Conservation (phyloP, 2,329 filamentous ascomycete genomes). For the Pseudocercospora eumusae region DNA sequence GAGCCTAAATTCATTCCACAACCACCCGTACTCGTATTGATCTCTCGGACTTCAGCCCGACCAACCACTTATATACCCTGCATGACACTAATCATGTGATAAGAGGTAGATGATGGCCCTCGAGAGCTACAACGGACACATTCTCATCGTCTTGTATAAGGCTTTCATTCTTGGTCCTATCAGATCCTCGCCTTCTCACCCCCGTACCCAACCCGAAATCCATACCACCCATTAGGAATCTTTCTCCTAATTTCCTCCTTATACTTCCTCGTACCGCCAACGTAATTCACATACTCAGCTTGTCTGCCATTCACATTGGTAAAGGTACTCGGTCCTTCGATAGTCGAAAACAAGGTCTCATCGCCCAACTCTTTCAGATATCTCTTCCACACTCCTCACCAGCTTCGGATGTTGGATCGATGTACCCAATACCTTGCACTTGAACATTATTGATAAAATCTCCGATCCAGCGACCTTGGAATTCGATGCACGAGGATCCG, state of each 20-base stretch:
- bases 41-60: background rate
- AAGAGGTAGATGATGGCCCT: background rate
- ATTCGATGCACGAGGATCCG: background rate
- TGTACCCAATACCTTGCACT: background rate
- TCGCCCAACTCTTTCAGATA: background rate
- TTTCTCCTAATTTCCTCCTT: background rate
- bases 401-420: background rate
- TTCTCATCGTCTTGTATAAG: background rate
- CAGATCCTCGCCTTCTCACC: background rate
- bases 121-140: background rate
- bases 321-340: background rate
- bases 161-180: background rate
- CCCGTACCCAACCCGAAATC: background rate
- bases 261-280: background rate
- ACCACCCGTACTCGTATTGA: background rate
- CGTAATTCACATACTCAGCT: background rate
- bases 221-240: background rate
- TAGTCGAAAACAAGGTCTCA: background rate
- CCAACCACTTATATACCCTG: constrained; percentile 1
- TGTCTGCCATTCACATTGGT: background rate
- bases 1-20: too few species aligned
- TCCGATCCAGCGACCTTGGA: background rate
- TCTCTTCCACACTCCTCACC: background rate
- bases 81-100: background rate
- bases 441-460: background rate